Base-by-base conservation (phyloP, 257 asterid genomes). In the Solanum habrochaites region DNA sequence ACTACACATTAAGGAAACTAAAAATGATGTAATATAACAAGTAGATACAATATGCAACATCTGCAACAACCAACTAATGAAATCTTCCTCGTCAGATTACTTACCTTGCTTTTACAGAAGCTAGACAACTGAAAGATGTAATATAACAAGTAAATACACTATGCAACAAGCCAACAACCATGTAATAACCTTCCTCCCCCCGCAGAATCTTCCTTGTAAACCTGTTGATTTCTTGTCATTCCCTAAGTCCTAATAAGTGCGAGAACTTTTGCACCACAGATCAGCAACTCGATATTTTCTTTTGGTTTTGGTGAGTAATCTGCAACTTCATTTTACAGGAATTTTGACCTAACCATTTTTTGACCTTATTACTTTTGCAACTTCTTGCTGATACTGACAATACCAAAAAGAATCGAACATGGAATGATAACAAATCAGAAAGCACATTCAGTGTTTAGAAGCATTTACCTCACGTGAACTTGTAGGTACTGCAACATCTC, bases 401-500 rank as follows among this genome's bases (percentile, higher is more conserved):
- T 45, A 45, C 7, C 66, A 45, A 78, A 42, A 78, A 45, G 25
- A 45, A 78, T 27, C 6, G 39, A 69, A 69, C 8, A 70, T 8
- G 20, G 8, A 43, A 43, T 69, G n/a, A 47, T 10, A 14, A 52
- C 15, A 85, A 70, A 31, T 69, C 13, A 39, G 25, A 43, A 78
- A 27, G 84, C 84, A 27, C 37, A 47, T 14, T 78, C 25, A 27
- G 42, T 7, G 9, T 37, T 15, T 3, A 45, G 84, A 78, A 87
- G 75, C 31, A 60, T 87, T 85, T 87, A 95, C 98, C 96, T 87
- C 94, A 81, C 77, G 87, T 82, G 93, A 90, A 88, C 81, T 89
- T 85, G 91, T 83, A 56, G 89, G 87, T 85, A 90, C 89, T 39
- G 88, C 94, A 83, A 94, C 90, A 91, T 97, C 98, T 58, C 94